Conservation (phyloP, 1,139 yeast species). For the Yamadazyma jaroonii region DNA sequence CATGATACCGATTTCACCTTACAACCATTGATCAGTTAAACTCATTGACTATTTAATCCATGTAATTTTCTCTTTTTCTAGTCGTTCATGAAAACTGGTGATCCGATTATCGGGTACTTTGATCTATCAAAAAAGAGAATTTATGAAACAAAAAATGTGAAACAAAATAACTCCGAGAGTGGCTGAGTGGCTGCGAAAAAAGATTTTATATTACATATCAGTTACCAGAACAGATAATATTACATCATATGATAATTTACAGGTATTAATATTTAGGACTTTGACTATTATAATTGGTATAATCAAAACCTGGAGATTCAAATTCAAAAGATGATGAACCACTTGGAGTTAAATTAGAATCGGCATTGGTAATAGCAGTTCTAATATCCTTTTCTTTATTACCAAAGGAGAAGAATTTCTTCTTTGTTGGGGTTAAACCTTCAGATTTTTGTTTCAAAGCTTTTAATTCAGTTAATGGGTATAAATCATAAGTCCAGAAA, state of each 20-base stretch:
- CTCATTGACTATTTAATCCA: too few species aligned
- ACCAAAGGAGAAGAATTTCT: slow-evolving; percentile 11
- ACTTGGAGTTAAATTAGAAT: slow-evolving; percentile 13
- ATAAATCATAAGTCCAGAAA: slow-evolving; percentile 36
- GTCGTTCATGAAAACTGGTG: too few species aligned
- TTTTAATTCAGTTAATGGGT: slow-evolving; percentile 29
- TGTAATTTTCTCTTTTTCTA: too few species aligned
- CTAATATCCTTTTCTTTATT: slow-evolving; percentile 10
- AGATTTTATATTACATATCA: slow-evolving; percentile 1
- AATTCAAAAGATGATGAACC: slow-evolving; percentile 13
- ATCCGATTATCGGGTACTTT: too few species aligned
- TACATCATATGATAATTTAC: too few species aligned
- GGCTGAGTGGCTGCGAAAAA: too few species aligned
- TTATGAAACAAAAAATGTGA: too few species aligned
- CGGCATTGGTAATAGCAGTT: slow-evolving; percentile 11
- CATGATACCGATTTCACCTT: too few species aligned
- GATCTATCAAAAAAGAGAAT: too few species aligned
- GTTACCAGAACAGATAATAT: not conserved
- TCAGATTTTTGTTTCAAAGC: slow-evolving; percentile 14
- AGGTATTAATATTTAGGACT: slow-evolving; percentile 1
- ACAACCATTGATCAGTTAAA: too few species aligned
- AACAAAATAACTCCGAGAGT: not conserved
- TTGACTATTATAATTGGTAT: slow-evolving; percentile 11
- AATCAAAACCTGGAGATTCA: slow-evolving; percentile 15
- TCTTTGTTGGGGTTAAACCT: slow-evolving; percentile 4